Percentiles rank a stretch among this genome's conserved stretches.
phyloP scores from a whole-genome alignment of 139 green algal species.

The Diplosphaera chodatii region DNA sequence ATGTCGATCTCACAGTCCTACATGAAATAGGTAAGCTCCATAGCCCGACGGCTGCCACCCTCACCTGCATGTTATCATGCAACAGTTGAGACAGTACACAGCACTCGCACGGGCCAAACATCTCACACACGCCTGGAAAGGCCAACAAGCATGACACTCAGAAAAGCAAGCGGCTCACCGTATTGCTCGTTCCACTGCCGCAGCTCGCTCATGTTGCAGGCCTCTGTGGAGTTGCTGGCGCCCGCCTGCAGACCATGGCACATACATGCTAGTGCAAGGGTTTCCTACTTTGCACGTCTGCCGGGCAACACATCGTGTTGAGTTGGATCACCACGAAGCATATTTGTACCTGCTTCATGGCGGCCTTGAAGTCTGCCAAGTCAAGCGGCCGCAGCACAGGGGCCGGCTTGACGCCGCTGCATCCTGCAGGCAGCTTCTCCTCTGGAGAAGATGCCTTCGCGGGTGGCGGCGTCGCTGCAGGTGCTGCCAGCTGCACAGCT shows the following conservation, averaged over 20 bases:
- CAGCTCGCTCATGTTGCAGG: conserved; percentile 42
- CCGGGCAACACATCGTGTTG: no score
- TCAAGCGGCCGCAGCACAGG: conserved; percentile 37
- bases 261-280: no score
- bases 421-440: neutral
- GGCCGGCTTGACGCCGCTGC: conserved; percentile 7
- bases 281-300: no score
- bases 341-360: conserved; percentile 49
- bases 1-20: no score
- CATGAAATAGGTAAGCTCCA: conserved; percentile 45
- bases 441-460: neutral
- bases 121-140: no score
- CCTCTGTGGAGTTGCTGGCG: conserved; percentile 31
- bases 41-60: conserved; percentile 41
- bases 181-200: conserved; percentile 63
- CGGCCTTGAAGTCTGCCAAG: conserved; percentile 52
- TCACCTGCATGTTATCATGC: conserved; percentile 28
- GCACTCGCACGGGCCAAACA: no score
- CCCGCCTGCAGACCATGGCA: neutral
- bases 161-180: no score
- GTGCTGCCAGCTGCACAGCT: neutral
- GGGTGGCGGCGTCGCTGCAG: neutral
- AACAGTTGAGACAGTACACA: no score
- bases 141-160: no score
- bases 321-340: no score